A percentile compares a stretch with the other conserved stretches of the same genome.
Conservation (phyloP, 106 monocot genomes). For the Platanthera guangdongensis region DNA sequence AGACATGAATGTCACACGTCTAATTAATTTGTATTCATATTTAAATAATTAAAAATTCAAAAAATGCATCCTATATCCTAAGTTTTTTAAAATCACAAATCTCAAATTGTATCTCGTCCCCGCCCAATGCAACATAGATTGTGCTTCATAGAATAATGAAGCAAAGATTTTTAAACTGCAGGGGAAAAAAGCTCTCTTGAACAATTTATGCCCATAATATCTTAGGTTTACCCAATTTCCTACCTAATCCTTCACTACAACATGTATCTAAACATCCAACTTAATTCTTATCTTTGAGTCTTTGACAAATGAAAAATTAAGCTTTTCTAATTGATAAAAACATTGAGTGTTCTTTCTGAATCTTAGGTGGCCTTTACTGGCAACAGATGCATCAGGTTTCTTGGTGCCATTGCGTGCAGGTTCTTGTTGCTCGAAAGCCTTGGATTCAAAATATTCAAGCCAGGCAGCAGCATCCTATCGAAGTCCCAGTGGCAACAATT, state of each 20-base stretch:
- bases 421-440: conserved; percentile 97
- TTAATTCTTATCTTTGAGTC: too few relatives aligned
- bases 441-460: conserved; percentile 99
- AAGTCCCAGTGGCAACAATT: conserved; percentile 5
- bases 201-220: background rate
- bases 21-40: too few relatives aligned
- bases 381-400: conserved; percentile 96
- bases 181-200: background rate
- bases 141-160: background rate
- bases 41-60: too few relatives aligned
- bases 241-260: too few relatives aligned
- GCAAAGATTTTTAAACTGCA: background rate
- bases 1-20: too few relatives aligned
- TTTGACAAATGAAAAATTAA: background rate
- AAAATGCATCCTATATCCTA: too few relatives aligned
- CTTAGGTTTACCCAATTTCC: too few relatives aligned
- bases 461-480: conserved; percentile 92
- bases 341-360: conserved; percentile 8
- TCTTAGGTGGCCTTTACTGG: conserved; percentile 97
- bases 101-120: too few relatives aligned
- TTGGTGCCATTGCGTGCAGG: conserved; percentile 82
- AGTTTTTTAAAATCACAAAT: too few relatives aligned
- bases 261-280: too few relatives aligned
- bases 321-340: background rate
- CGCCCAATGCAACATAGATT: too few relatives aligned